A percentile compares a stretch with the other conserved stretches of the same genome.
These are phyloP conservation scores for Plantago coronopus DNA, from an alignment of 305 asterid species.

Conservation along the genomic window DNA sequence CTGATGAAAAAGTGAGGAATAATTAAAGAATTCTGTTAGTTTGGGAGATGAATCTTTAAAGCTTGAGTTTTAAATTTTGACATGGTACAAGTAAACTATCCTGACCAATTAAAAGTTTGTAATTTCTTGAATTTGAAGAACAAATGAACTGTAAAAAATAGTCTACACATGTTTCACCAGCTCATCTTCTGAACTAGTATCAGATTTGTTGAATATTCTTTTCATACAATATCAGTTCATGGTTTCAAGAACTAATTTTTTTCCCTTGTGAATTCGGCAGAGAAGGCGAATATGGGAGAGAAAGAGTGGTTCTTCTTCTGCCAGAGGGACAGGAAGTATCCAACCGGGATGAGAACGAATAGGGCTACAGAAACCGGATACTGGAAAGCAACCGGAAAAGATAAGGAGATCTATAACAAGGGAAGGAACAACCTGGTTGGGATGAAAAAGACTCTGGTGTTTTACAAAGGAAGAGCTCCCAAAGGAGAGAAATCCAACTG, in stretches of 20 bases:
- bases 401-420: constrained; percentile 63
- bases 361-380: constrained; percentile 76
- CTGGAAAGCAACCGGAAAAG: constrained; percentile 93
- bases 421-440: constrained; percentile 52
- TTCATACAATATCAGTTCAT: no score
- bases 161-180: no score
- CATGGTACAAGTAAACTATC: not conserved
- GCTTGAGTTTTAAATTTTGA: not conserved
- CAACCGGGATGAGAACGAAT: constrained; percentile 85
- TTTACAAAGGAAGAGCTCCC: constrained; percentile 87
- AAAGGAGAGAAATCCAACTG: constrained; percentile 75
- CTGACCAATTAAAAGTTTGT: no score
- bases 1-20: not conserved
- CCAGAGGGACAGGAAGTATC: constrained; percentile 78
- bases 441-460: constrained; percentile 87
- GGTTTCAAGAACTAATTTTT: not conserved
- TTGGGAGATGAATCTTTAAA: not conserved
- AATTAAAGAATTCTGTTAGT: no score
- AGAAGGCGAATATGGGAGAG: constrained; percentile 73
- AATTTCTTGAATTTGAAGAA: not conserved
- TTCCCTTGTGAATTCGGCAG: constrained; percentile 26
- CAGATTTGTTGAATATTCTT: no score
- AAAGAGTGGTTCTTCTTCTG: constrained; percentile 77
- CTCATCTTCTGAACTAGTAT: not conserved
- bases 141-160: not conserved